A percentile compares a stretch with the other conserved stretches of the same genome.
These are phyloP conservation scores for Fusarium falciforme DNA, from an alignment of 2,329 filamentous ascomycete species.

Conservation along the genomic window DNA sequence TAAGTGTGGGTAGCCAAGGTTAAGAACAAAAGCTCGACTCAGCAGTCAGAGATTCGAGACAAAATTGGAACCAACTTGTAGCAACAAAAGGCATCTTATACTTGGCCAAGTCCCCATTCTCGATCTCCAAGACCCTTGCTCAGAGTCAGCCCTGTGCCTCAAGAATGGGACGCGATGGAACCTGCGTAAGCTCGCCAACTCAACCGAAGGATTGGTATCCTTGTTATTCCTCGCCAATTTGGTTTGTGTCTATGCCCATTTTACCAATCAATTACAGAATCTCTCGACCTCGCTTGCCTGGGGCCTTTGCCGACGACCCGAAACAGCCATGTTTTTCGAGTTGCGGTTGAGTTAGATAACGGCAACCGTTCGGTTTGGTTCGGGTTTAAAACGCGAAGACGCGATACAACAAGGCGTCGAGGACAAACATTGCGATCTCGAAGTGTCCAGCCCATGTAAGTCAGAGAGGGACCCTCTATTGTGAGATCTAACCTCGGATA, in stretches of 20 bases:
- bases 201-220: neutral
- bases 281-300: neutral
- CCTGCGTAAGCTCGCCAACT: neutral
- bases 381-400: neutral
- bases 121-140: neutral
- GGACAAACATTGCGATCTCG: neutral
- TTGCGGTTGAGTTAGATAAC: neutral
- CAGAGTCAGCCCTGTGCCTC: neutral
- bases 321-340: neutral
- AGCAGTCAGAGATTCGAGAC: neutral
- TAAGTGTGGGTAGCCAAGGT: neutral
- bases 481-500: neutral
- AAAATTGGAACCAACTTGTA: neutral
- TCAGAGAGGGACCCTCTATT: neutral
- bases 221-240: neutral
- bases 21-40: neutral
- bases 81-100: neutral
- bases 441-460: neutral
- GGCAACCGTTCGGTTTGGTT: neutral
- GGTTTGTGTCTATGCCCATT: neutral
- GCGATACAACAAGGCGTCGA: neutral
- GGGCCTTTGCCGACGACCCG: neutral
- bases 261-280: neutral
- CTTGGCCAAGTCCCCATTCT: neutral
- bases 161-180: neutral